A percentile compares a stretch with the other conserved stretches of the same genome.
Evolutionary conservation across 768 basidiomycete genomes (phyloP).

Genomic region (Naganishia kalamii): DNA sequence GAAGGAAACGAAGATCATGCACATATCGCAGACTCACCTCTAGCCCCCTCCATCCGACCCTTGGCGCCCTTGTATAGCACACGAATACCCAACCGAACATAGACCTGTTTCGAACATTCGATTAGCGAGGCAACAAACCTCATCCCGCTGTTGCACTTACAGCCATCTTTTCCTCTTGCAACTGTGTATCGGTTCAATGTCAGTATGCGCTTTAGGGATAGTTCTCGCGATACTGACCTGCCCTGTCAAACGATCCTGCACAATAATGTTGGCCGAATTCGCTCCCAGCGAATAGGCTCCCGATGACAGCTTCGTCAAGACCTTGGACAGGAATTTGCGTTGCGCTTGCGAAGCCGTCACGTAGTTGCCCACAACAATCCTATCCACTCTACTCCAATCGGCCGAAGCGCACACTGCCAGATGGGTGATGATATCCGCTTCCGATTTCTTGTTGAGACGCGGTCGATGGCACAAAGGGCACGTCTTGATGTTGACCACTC

Average conservation of each 20-base stretch:
- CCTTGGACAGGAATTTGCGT: constrained; percentile 91
- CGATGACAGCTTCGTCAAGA: constrained; percentile 74
- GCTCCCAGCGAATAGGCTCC: constrained; percentile 88
- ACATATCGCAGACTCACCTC: constrained; percentile 55
- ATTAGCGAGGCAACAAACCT: no score
- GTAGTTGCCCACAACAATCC: constrained; percentile 87
- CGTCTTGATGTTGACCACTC: constrained; percentile 88
- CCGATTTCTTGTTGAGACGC: constrained; percentile 73
- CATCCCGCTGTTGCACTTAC: constrained; percentile 27
- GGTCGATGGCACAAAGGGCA: constrained; percentile 92
- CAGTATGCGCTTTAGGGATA: no score
- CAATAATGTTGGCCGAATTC: constrained; percentile 96
- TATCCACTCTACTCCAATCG: constrained; percentile 83
- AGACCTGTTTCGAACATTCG: constrained; percentile 45
- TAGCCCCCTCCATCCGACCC: constrained; percentile 77
- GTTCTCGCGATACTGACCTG: constrained; percentile 34
- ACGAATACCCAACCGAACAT: constrained; percentile 86
- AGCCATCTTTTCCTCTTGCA: constrained; percentile 95
- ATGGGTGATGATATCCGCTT: constrained; percentile 92
- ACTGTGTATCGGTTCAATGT: constrained; percentile 40
- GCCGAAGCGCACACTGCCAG: constrained; percentile 90
- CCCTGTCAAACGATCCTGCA: constrained; percentile 86
- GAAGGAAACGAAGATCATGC: background rate
- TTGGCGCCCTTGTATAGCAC: constrained; percentile 82
- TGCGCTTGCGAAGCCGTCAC: constrained; percentile 92